A percentile compares a stretch with the other conserved stretches of the same genome.
These are phyloP conservation scores for Primulina huaijiensis DNA, from an alignment of 257 asterid genomes.

Conservation along the genomic window DNA sequence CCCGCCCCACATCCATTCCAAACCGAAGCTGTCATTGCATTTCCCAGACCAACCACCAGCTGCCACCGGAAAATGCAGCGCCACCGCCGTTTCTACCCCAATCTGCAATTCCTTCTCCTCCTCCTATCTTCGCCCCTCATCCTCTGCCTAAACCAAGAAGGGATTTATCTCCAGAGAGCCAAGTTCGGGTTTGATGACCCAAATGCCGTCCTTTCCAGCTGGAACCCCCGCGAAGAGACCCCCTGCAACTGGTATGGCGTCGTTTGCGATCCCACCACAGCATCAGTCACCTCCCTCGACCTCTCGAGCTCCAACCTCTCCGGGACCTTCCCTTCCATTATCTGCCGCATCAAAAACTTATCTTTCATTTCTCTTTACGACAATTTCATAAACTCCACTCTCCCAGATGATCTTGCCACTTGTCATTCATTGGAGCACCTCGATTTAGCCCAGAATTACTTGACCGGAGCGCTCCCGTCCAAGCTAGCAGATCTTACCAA, in stretches of 20 bases:
- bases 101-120: conserved; percentile 25
- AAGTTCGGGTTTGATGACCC: conserved; percentile 78
- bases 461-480: conserved; percentile 67
- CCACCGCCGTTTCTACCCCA: conserved; percentile 23
- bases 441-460: conserved; percentile 76
- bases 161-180: conserved; percentile 52
- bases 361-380: conserved; percentile 64
- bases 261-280: conserved; percentile 44
- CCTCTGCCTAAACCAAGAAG: conserved; percentile 65
- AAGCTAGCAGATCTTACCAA: conserved; percentile 55
- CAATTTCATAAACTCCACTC: conserved; percentile 65
- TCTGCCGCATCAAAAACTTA: conserved; percentile 61
- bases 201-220: conserved; percentile 52
- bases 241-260: conserved; percentile 91
- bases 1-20: conserved; percentile 4
- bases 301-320: conserved; percentile 72
- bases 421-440: conserved; percentile 73
- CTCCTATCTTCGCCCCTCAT: conserved; percentile 28
- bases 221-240: conserved; percentile 53
- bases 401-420: conserved; percentile 40
- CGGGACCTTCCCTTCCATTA: conserved; percentile 75
- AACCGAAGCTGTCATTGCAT: neutral
- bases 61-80: conserved; percentile 23
- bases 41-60: conserved; percentile 4
- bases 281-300: conserved; percentile 63